Base-by-base conservation (phyloP, 345 rosid genomes). In the Eucalyptus fibrosa region DNA sequence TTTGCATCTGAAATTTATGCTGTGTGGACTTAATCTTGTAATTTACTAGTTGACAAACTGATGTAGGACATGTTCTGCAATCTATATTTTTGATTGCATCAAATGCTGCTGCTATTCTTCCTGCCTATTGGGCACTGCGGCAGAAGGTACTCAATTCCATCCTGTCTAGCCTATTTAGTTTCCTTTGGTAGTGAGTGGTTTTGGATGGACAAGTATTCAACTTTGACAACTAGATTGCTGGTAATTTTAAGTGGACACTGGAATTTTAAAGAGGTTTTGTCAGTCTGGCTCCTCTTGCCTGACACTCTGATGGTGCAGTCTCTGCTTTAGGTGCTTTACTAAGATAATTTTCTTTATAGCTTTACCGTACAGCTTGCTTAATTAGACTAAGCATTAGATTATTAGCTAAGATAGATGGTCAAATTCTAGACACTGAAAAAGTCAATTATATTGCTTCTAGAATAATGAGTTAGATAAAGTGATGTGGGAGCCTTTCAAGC, bases 81-180 rank as follows among this genome's bases (percentile, higher is more conserved):
- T 97, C 97, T 18, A 85, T 97, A 90, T 96, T 99, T 89, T 96
- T 98, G 86, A 97, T 96, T 44, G 96, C 95, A 89, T 95, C 99
- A 91, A 98, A 97, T 91, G 98, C 90, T 90, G 99, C 96, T 19
- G 99, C 99, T 60, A 90, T 96, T 89, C 92, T 98, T 90, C 99
- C 99, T 60, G 97, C 99, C 81, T 95, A 92, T 93, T 96, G 96
- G 97, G 94, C 98, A 89, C 96, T 98, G 86, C 93, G 97, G 88
- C 94, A 95, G 90, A 97, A 96, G 96, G 98, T 98, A 94, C 19
- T 32, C n/a, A 30, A 28, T 18, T 69, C 10, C 87, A 40, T 87
- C 50, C 30, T 87, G 40, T 40, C 65, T 80, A 49, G 55, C 44
- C 59, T 62, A 12, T 72, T 53, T 69, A 9, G 42, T 67, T 34